A percentile compares a stretch with the other conserved stretches of the same genome.
Conservation (phyloP, 306 rosid species). For the Albizia julibrissin region DNA sequence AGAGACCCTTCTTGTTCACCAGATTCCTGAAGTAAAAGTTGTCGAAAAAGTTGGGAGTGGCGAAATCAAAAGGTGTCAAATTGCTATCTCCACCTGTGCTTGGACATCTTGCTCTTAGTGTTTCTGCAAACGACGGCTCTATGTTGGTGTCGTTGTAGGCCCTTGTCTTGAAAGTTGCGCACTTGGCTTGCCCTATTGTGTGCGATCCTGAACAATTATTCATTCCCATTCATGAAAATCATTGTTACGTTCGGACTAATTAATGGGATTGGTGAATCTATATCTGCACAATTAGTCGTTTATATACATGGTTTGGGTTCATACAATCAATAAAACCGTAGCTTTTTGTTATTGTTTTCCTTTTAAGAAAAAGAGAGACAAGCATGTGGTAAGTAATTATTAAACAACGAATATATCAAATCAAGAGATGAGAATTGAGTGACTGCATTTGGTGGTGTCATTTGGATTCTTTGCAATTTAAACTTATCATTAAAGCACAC, state of each 20-base stretch:
- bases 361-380: background rate
- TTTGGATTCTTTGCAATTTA: background rate
- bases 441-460: background rate
- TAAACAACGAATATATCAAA: background rate
- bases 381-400: background rate
- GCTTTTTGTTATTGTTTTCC: background rate
- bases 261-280: background rate
- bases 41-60: slow-evolving; percentile 41
- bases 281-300: background rate
- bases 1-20: slow-evolving; percentile 38
- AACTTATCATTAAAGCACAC: background rate
- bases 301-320: background rate
- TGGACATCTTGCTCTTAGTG: slow-evolving; percentile 43
- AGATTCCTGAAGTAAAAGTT: slow-evolving; percentile 45
- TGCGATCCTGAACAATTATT: slow-evolving; percentile 48
- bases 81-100: slow-evolving; percentile 42
- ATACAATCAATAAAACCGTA: background rate
- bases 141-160: slow-evolving; percentile 57
- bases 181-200: slow-evolving; percentile 49
- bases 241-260: background rate
- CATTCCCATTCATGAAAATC: background rate
- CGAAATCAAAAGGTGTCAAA: slow-evolving; percentile 42
- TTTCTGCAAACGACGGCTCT: slow-evolving; percentile 31
- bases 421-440: background rate
- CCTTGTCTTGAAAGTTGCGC: slow-evolving; percentile 35